These are phyloP conservation scores for Phragmites australis DNA, from an alignment of 176 grass and related monocot genomes.

Conservation along the genomic window DNA sequence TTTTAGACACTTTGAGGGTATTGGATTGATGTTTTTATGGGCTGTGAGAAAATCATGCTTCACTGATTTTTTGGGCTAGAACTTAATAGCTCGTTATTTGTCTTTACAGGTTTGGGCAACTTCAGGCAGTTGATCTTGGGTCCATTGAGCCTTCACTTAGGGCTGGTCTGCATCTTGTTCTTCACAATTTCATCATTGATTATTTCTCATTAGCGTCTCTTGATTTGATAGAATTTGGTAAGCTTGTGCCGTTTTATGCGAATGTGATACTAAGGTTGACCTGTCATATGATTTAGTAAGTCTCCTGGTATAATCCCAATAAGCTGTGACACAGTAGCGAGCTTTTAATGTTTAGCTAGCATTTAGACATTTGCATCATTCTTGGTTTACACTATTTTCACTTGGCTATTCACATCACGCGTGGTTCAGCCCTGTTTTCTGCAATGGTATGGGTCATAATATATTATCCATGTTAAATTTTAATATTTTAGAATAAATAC, in stretches of 20 bases:
- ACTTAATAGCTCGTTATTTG: neutral
- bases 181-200: slow-evolving; percentile 29
- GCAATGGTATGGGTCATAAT: neutral
- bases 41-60: neutral
- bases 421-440: neutral
- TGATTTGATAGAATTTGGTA: neutral
- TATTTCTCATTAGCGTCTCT: neutral
- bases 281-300: neutral
- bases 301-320: neutral
- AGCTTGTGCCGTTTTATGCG: neutral
- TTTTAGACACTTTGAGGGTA: too few species aligned
- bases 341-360: neutral
- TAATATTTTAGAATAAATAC: neutral
- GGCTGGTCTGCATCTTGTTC: slow-evolving; percentile 57
- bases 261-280: neutral
- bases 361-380: neutral
- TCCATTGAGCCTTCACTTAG: slow-evolving; percentile 83
- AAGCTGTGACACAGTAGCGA: neutral
- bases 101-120: slow-evolving; percentile 75
- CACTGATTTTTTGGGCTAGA: neutral
- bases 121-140: slow-evolving; percentile 68
- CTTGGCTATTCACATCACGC: neutral
- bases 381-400: neutral
- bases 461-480: neutral
- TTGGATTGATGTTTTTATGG: slow-evolving; percentile 17